Base-by-base conservation (phyloP, 2,329 filamentous ascomycete genomes). In the Xylaria sp. region DNA sequence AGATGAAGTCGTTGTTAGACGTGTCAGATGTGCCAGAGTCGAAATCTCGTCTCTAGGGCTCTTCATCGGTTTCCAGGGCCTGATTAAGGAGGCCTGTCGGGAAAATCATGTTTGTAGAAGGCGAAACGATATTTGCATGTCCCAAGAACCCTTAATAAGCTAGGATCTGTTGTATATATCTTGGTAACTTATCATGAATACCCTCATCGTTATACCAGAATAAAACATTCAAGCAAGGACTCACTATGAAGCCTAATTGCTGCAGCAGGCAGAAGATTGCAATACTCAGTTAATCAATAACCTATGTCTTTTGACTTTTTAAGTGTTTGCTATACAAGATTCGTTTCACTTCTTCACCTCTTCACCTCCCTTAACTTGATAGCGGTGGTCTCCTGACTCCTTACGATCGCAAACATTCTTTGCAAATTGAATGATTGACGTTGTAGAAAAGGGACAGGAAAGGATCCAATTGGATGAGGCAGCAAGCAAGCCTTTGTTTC, bases 1-100 rank as follows among this genome's bases (percentile, higher is more conserved):
- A 34, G 47, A 70, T 72, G 61, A 61, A 64, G 30, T 62, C 60
- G 4, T 19, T 72, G 12, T 53, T 70, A 36, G 70, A 72, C 36
- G 51, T 57, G 42, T 3, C 57, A 12, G 65, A 64, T 24, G 24
- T 11, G 47, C 6, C 58, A 5, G 58, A 27, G 6, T 9, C 36
- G 51, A 69, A 58, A 32, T 14, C 65, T 19, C 68, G 58, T 21
- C 61, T 70, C 2, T 69, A 14, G 55, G 24, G 12, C 47, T 32
- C 55, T 55, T 12, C 7, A 9, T 50, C 19, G 34, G 3, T 8
- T 36, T 48, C 45, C n/a, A 11, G n/a, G 36, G 11, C 11, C 19
- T 42, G 6, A 27, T 11, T 47, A 36, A 47, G 12, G 50, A 21
- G 9, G 36, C 19, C 24, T 34, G 36, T 17, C 3, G 3, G 24